Evolutionary conservation across 2,329 filamentous ascomycete species (phyloP).

Genomic region (Colletotrichum scovillei): DNA sequence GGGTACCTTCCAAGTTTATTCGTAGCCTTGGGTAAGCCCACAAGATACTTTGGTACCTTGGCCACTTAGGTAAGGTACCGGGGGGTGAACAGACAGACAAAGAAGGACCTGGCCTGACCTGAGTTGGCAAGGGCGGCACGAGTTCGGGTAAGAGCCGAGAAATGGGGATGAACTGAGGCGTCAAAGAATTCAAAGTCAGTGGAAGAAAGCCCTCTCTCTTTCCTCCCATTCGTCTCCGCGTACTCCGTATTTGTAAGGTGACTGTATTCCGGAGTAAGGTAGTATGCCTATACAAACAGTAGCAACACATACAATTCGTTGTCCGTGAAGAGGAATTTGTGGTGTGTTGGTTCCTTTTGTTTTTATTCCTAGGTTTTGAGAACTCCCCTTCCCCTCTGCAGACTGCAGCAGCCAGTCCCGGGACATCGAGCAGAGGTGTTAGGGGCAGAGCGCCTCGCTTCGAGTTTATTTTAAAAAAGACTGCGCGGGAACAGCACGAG

Average conservation of each 20-base stretch:
- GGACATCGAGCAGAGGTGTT: slow-evolving; percentile 8
- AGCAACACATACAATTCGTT: neutral
- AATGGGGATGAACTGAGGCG: neutral
- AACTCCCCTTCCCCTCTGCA: neutral
- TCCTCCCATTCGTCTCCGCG: neutral
- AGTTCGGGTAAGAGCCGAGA: slow-evolving; percentile 29
- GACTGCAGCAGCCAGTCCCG: neutral
- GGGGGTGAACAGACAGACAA: neutral
- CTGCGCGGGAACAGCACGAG: slow-evolving; percentile 7
- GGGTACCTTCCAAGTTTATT: neutral
- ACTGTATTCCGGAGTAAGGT: too few relatives aligned
- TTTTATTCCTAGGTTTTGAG: neutral
- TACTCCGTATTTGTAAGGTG: too few relatives aligned
- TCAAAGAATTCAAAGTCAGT: neutral
- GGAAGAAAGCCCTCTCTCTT: neutral
- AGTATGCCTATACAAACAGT: neutral
- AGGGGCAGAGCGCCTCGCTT: slow-evolving; percentile 16
- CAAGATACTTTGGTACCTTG: too few relatives aligned
- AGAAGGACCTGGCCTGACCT: neutral
- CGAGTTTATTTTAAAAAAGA: slow-evolving; percentile 34
- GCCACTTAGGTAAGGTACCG: neutral
- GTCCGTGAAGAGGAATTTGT: neutral
- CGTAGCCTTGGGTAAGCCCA: neutral
- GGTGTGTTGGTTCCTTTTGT: neutral
- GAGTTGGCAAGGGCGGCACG: slow-evolving; percentile 1